These are phyloP conservation scores for Biancaea sappan DNA, from an alignment of 306 rosid genomes.

Conservation along the genomic window DNA sequence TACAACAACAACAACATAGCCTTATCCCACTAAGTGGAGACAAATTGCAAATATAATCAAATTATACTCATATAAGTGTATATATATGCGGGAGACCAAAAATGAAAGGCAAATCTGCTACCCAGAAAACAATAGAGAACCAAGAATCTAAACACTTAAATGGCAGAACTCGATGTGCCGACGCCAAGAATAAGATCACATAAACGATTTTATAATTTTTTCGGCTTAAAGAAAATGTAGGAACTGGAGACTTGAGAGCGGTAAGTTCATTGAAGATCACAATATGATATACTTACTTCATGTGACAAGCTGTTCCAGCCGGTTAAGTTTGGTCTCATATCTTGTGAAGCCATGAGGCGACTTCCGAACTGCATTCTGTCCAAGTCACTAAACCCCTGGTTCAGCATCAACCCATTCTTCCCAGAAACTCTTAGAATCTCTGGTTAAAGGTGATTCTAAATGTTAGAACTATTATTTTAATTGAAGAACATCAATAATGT, in stretches of 20 bases:
- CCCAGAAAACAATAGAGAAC: constrained; percentile 4
- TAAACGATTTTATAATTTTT: neutral
- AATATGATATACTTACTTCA: constrained; percentile 42
- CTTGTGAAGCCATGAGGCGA: constrained; percentile 47
- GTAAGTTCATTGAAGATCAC: constrained; percentile 1
- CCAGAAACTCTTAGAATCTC: constrained; percentile 57
- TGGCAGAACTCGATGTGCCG: constrained; percentile 9
- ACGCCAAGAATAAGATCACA: neutral
- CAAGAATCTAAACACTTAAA: neutral
- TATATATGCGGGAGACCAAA: neutral
- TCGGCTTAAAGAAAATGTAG: constrained; percentile 8
- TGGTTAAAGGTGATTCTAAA: constrained; percentile 26
- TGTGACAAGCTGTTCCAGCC: constrained; percentile 54
- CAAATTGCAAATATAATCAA: too few relatives aligned
- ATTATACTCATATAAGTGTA: neutral
- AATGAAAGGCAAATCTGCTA: neutral
- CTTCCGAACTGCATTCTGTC: constrained; percentile 48
- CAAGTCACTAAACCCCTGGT: constrained; percentile 47
- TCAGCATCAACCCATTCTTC: constrained; percentile 48
- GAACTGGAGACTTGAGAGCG: neutral
- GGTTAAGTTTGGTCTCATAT: constrained; percentile 37
- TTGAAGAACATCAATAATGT: constrained; percentile 9
- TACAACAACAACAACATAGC: too few relatives aligned
- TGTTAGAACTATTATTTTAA: constrained; percentile 17
- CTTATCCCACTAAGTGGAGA: too few relatives aligned